These are phyloP conservation scores for Thielaviopsis cerberus DNA, from an alignment of 2,329 filamentous ascomycete genomes.

Conservation along the genomic window DNA sequence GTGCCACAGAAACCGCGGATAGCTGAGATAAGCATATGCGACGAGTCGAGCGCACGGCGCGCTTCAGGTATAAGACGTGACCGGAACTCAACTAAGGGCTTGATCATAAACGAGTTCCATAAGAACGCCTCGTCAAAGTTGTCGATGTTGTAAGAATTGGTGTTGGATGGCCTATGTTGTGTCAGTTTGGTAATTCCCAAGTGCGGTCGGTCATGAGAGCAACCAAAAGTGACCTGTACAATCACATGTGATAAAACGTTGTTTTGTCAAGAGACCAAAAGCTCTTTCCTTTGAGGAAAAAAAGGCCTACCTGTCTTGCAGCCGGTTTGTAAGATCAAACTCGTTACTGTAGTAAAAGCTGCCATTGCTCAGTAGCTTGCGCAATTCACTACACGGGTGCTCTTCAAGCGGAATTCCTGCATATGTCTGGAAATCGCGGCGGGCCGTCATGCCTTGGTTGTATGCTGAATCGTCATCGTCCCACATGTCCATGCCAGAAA, in stretches of 20 bases:
- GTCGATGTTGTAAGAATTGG: constrained; percentile 69
- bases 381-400: constrained; percentile 76
- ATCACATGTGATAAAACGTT: constrained; percentile 7
- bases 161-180: constrained; percentile 46
- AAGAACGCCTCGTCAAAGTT: constrained; percentile 82
- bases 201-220: constrained; percentile 3
- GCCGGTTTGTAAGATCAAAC: constrained; percentile 82
- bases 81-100: constrained; percentile 74
- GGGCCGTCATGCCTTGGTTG: constrained; percentile 22
- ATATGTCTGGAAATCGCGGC: constrained; percentile 10
- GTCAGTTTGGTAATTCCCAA: background rate
- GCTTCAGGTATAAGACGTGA: constrained; percentile 60
- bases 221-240: constrained; percentile 6
- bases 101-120: constrained; percentile 98
- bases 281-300: constrained; percentile 13
- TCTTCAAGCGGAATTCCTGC: constrained; percentile 40
- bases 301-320: constrained; percentile 57
- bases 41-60: constrained; percentile 62
- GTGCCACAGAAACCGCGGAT: constrained; percentile 85
- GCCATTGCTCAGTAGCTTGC: constrained; percentile 80
- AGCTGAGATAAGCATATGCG: constrained; percentile 75
- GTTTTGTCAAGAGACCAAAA: background rate
- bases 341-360: constrained; percentile 98
- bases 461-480: constrained; percentile 34
- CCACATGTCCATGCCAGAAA: constrained; percentile 30